Base-by-base conservation (phyloP, 148 eudicot genomes). In the Rhododendron molle region DNA sequence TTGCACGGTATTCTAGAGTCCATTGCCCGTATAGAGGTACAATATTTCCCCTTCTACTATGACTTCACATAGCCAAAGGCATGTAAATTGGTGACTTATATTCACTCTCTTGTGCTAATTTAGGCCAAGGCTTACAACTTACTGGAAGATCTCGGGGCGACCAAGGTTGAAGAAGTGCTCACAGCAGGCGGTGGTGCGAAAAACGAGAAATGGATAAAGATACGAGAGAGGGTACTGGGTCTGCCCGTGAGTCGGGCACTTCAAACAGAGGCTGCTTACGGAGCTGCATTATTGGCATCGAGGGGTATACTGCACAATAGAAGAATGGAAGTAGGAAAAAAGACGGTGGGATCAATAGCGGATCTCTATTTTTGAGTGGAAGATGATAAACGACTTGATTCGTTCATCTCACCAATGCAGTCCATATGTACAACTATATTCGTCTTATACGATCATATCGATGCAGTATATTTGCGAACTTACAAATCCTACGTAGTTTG, bases 211-310 rank as follows among this genome's bases (percentile, higher is more conserved):
- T 97, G 99, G 99, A 97, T 90, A 11, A 86, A 88, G 83, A 95
- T 97, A 23, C 90, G 99, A 72, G 94, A 90, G 90, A 91, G 99
- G 83, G 95, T 97, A 28, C 91, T 95, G 0, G 94, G 98, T 85
- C 88, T 95, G 93, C 98, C 96, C 0, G 99, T 97, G 85, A 86
- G 88, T 46, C 90, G 86, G 52, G 98, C 99, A 56, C 85, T 83
- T 67, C 96, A 97, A n/a, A 97, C 99, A 7, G 99, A 97, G 88
- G 99, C 99, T 83, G 98, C 99, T 49, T 95, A 95, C 89, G 99
- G 99, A 34, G 98, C 99, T 80, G 99, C 99, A 67, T 89, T 94
- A 52, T 86, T 97, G 90, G 99, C 99, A 52, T 83, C 94, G 74
- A 94, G 92, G 89, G 98, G 98, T 81, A 40, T 81, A 40, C 44